Evolutionary conservation across 192 early-diverging fungal genomes (phyloP), one percentile per base, ranked within the genome.

Genomic region (Coemansia sp.): DNA sequence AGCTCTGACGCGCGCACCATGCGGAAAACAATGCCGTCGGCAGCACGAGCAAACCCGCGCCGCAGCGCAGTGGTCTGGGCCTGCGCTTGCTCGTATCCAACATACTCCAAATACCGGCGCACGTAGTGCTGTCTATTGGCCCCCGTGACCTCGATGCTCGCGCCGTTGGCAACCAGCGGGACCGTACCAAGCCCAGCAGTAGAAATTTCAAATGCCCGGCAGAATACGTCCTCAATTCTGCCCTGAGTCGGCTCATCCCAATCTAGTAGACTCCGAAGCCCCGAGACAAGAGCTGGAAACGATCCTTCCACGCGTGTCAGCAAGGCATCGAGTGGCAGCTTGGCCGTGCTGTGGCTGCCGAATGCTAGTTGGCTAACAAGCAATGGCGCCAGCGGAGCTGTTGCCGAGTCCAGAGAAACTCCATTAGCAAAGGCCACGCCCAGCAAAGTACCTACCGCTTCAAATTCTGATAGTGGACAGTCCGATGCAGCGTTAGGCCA

Each of bases 371-470:
- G 90, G 58, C 86, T 83, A 49, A 87, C 90, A 25, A 95, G 62
- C 5, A 93, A 53, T 13, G 65, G 67, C 4, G 91, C 89, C 56
- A 97, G 85, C 13, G 82, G 72, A 6, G 89, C 78, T 0, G 82
- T 82, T 3, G 93, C 53, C 11, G 89, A 83, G 7, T 60, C 68
- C 31, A 77, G 30, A n/a, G 56, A 5, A 22, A 97, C 83, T 3
- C 90, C 90, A 65, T 97, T 97, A 46, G 86, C 88, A 21, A 95
- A 70, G 3, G 92, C 92, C n/a, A 97, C 58, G 3, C 95, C 95
- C n/a, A 95, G 62, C n/a, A 97, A 52, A 13, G 83, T 84, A 7
- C 95, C 95, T 1, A 91, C 83, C n/a, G 90, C 74, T 58, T 95
- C 92, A 75, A 90, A 97, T 53, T 70, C 68, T 2, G 31, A 10